These are phyloP conservation scores for Sordariomycetes sp. DNA, from an alignment of 2,329 filamentous ascomycete genomes.

Conservation along the genomic window DNA sequence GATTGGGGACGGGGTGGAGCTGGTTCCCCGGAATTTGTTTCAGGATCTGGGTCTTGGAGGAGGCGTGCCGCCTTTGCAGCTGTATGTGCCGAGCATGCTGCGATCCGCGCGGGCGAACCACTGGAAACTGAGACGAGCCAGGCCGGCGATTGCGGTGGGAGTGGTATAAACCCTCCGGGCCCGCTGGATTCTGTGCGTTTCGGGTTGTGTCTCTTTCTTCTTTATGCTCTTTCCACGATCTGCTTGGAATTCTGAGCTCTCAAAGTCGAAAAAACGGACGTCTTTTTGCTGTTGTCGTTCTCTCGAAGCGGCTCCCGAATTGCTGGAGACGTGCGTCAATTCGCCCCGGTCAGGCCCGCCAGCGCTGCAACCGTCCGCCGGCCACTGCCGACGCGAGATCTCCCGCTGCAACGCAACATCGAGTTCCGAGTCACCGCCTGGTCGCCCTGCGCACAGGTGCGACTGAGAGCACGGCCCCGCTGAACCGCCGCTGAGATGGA, in stretches of 20 bases:
- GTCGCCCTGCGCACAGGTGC: too few species aligned
- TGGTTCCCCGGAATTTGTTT: slow-evolving; percentile 1
- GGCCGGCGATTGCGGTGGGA: not conserved
- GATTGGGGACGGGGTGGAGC: not conserved
- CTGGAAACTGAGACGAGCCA: slow-evolving; percentile 1
- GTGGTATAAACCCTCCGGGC: slow-evolving; percentile 1
- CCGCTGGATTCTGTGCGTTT: not conserved
- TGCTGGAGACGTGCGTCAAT: too few species aligned
- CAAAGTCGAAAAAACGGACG: not conserved
- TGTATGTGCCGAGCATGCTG: not conserved
- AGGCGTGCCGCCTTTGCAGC: not conserved
- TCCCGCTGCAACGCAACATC: not conserved
- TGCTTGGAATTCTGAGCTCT: not conserved
- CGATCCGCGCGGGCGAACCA: not conserved
- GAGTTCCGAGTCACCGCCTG: too few species aligned
- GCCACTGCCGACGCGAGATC: not conserved
- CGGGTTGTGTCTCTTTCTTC: not conserved
- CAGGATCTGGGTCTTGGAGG: not conserved
- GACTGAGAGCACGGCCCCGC: too few species aligned
- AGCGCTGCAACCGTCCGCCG: not conserved
- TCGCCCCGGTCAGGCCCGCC: not conserved
- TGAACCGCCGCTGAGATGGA: too few species aligned
- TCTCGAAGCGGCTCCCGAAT: not conserved
- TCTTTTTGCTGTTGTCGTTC: not conserved
- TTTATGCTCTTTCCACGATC: not conserved